Percentiles rank a stretch among this genome's conserved stretches.
These are phyloP conservation scores for Fusarium sp. DNA, from an alignment of 2,329 filamentous ascomycete species.

Conservation along the genomic window DNA sequence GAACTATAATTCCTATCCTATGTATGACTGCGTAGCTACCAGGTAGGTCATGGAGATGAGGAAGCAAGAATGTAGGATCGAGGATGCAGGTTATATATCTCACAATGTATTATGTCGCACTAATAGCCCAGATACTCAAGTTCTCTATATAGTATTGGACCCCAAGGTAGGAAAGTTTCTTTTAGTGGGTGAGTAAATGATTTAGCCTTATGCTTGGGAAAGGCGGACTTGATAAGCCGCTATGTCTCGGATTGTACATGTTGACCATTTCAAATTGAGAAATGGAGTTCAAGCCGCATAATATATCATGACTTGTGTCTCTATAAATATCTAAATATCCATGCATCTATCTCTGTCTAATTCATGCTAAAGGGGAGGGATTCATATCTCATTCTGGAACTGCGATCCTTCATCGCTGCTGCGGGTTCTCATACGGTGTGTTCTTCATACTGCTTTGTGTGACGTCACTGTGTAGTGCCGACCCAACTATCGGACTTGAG, in stretches of 20 bases:
- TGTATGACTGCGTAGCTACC: background rate
- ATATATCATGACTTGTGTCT: background rate
- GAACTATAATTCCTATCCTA: no score
- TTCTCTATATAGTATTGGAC: background rate
- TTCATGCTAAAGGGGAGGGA: background rate
- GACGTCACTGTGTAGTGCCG: background rate
- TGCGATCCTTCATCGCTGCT: background rate
- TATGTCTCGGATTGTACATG: background rate
- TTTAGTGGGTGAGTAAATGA: background rate
- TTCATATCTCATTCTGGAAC: background rate
- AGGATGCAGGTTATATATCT: background rate
- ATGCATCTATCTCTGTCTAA: background rate
- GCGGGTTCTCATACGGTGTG: background rate
- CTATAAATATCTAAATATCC: constrained; percentile 1
- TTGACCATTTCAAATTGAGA: background rate
- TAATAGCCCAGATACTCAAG: background rate
- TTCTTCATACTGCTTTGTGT: background rate
- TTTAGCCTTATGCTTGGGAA: background rate
- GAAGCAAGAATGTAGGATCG: background rate
- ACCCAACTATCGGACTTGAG: background rate
- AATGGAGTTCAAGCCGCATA: background rate
- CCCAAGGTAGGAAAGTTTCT: background rate
- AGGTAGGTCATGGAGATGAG: background rate
- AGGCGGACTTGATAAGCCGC: background rate
- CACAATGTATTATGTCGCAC: background rate